Evolutionary conservation across 495 filamentous ascomycete species (phyloP).

Genomic region (Immersiella caudata): DNA sequence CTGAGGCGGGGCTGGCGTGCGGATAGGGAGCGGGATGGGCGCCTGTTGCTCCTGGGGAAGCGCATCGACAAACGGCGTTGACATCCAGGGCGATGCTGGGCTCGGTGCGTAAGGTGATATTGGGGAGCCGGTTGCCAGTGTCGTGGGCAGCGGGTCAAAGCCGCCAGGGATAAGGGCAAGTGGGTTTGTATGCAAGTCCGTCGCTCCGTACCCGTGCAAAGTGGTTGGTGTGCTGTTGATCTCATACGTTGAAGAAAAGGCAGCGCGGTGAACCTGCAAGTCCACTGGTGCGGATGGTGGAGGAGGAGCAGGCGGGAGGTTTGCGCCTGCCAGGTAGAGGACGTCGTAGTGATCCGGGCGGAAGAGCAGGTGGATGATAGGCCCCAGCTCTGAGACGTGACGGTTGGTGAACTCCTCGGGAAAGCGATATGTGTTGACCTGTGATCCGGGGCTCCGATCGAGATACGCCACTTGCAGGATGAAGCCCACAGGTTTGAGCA

Average conservation of each 20-base stretch:
- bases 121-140: conserved; percentile 34
- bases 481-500: conserved; percentile 79
- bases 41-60: conserved; percentile 32
- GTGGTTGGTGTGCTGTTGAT: conserved; percentile 43
- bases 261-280: conserved; percentile 56
- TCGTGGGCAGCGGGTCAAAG: conserved; percentile 37
- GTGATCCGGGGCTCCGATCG: conserved; percentile 78
- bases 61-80: conserved; percentile 42
- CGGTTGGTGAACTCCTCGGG: conserved; percentile 58
- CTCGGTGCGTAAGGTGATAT: conserved; percentile 42
- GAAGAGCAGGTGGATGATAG: conserved; percentile 57
- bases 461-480: conserved; percentile 88
- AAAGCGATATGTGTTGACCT: conserved; percentile 77
- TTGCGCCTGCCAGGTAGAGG: conserved; percentile 72
- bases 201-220: conserved; percentile 39
- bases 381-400: conserved; percentile 48
- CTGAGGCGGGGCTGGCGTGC: conserved; percentile 36
- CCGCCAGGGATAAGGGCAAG: conserved; percentile 52
- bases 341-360: conserved; percentile 90
- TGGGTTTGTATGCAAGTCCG: conserved; percentile 39
- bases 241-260: conserved; percentile 45
- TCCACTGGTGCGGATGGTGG: conserved; percentile 50
- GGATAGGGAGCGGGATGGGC: conserved; percentile 35
- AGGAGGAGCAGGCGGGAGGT: conserved; percentile 19
- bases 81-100: conserved; percentile 47